Evolutionary conservation across 2,329 filamentous ascomycete genomes (phyloP).

Genomic region (Colletotrichum sp.): DNA sequence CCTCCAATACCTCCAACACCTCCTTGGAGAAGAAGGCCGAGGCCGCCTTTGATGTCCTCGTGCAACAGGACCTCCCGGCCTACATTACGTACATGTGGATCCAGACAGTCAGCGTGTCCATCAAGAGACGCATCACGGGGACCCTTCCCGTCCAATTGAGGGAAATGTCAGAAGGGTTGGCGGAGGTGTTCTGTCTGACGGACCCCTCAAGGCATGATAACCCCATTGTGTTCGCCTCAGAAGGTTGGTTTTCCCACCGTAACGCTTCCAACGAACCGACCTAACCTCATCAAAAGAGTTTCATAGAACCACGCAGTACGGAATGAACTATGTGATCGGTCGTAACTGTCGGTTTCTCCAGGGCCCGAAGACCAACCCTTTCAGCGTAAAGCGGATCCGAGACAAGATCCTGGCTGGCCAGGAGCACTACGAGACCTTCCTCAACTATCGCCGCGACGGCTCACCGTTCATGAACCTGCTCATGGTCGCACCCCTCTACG

Average conservation of each 20-base stretch:
- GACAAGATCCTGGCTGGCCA: slow-evolving; percentile 66
- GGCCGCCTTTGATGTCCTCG: slow-evolving; percentile 69
- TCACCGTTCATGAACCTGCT: slow-evolving; percentile 80
- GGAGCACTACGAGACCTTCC: slow-evolving; percentile 75
- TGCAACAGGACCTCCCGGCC: slow-evolving; percentile 72
- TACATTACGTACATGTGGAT: slow-evolving; percentile 75
- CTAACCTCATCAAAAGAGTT: slow-evolving; percentile 55
- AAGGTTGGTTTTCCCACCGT: slow-evolving; percentile 55
- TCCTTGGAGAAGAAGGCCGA: slow-evolving; percentile 67
- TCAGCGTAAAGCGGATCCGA: slow-evolving; percentile 66
- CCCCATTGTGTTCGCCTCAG: slow-evolving; percentile 78
- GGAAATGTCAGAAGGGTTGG: slow-evolving; percentile 75
- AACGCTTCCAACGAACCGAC: not conserved
- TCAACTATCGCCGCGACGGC: slow-evolving; percentile 81
- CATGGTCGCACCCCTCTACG: slow-evolving; percentile 74
- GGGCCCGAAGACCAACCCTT: slow-evolving; percentile 71
- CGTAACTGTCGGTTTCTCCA: slow-evolving; percentile 82
- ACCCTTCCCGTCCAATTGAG: slow-evolving; percentile 67
- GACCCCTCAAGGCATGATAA: slow-evolving; percentile 77
- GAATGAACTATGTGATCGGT: slow-evolving; percentile 74
- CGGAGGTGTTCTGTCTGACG: slow-evolving; percentile 78
- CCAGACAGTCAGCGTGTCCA: slow-evolving; percentile 72
- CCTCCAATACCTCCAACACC: slow-evolving; percentile 62
- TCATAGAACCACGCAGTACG: slow-evolving; percentile 76
- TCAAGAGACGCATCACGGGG: slow-evolving; percentile 71